A percentile compares a stretch with the other conserved stretches of the same genome.
These are phyloP conservation scores for Coprinopsis cinerea DNA, from an alignment of 768 basidiomycete species.

Conservation along the genomic window DNA sequence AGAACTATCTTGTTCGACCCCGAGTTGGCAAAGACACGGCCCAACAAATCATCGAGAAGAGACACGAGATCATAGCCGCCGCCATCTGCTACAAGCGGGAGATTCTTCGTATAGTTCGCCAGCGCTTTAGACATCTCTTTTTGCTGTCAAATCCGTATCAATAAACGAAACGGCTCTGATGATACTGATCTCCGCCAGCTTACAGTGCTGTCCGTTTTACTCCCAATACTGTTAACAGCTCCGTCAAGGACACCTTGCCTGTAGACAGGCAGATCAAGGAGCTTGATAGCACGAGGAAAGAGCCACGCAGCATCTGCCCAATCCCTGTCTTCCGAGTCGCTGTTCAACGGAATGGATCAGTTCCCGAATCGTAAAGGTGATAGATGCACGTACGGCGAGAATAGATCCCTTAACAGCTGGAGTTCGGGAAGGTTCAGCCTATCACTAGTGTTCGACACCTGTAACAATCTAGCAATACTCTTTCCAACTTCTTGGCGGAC, in stretches of 20 bases:
- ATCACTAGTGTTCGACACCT: conserved; percentile 31
- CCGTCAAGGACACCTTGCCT: conserved; percentile 60
- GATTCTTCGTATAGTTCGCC: conserved; percentile 44
- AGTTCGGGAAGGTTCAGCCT: conserved; percentile 50
- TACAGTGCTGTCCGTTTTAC: conserved; percentile 82
- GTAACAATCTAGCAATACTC: conserved; percentile 48
- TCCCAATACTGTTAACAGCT: conserved; percentile 73
- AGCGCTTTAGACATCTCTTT: conserved; percentile 54
- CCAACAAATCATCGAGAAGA: conserved; percentile 55
- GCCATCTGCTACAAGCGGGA: conserved; percentile 36
- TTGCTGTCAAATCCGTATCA: conserved; percentile 42
- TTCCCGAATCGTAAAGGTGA: conserved; percentile 3
- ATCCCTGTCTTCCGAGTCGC: conserved; percentile 32
- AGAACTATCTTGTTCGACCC: conserved; percentile 68
- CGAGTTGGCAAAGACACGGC: conserved; percentile 46
- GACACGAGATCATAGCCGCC: conserved; percentile 40
- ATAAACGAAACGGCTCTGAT: no score
- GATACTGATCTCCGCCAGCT: conserved; percentile 24
- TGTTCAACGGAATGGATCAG: conserved; percentile 11
- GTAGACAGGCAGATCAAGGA: conserved; percentile 60
- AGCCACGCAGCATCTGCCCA: conserved; percentile 77
- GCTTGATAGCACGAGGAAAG: conserved; percentile 64
- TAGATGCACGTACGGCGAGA: conserved; percentile 39
- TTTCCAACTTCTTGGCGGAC: conserved; percentile 78
- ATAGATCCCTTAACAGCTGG: conserved; percentile 44